Evolutionary conservation across 2,329 filamentous ascomycete species (phyloP), one percentile per base, ranked within the genome.

Genomic region (Monilinia fructicola): DNA sequence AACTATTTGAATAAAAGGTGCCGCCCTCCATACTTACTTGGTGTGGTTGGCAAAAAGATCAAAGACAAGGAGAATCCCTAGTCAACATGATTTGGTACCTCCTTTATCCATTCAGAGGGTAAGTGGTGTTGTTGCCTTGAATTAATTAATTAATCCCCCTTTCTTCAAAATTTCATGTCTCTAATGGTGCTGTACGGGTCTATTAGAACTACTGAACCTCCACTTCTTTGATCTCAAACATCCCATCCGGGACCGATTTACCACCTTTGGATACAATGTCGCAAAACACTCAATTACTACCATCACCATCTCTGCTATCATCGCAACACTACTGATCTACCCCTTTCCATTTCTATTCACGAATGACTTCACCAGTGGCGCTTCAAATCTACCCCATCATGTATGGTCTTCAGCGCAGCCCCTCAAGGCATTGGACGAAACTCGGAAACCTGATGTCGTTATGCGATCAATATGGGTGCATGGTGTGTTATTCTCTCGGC

Each of bases 401-500:
- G 90, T 91, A 71, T 94, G 91, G 91, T 93, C 90, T 35, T 88
- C 88, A 48, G 89, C 89, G 7, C 85, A 87, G 68, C 85, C 88
- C 38, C 80, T 90, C 64, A 78, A 84, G 46, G 84, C 84, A 58
- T 80, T 80, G 64, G 77, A 78, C 5, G 74, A 78, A 35, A 79
- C 81, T 54, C 78, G 81, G 18, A 42, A 44, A 64, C 84, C 88
- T 4, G 90, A 94, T 76, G 87, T 94, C n/a, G 86, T 90, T 66
- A 90, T 94, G 86, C 89, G 90, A 71, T 91, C 91, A 67, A 84
- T 92, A 66, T 94, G 91, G 91, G 84, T 94, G 21, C 90, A 93
- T 74, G 90, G 90, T 69, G 73, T 38, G 72, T 52, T 40, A 38
- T n/a, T 61, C 2, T 31, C 21, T 31, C 42, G n/a, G 16, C n/a